Percentiles rank a stretch among this genome's conserved stretches.
Conservation (phyloP, 208 protist genomes). For the Kentomonas sorsogonicus region DNA sequence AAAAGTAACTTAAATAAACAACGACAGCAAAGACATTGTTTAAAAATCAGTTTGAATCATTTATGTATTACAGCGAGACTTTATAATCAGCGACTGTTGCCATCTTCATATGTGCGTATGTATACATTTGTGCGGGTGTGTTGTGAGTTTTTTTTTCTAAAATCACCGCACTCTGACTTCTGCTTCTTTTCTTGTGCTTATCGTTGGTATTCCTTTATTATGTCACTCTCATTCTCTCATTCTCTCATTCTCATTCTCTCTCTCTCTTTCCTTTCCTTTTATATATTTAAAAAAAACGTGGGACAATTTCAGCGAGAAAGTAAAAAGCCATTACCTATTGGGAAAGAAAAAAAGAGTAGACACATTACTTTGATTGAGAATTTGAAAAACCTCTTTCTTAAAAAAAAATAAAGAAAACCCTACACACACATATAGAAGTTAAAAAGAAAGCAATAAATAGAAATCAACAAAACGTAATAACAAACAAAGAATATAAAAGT, state of each 20-base stretch:
- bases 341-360: background rate
- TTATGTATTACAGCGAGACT: no score
- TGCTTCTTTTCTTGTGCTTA: background rate
- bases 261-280: background rate
- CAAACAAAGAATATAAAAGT: no score
- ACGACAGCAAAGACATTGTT: no score
- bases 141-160: background rate
- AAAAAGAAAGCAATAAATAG: no score
- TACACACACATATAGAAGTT: no score
- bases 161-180: background rate
- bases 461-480: no score
- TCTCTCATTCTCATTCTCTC: conserved; percentile 5
- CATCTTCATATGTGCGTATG: background rate
- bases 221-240: no score
- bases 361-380: no score
- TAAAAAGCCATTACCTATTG: background rate
- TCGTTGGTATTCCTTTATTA: background rate
- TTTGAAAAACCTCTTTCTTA: no score
- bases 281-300: background rate
- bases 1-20: no score
- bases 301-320: background rate
- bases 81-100: background rate
- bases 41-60: no score
- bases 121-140: background rate
- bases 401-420: no score